Conservation (phyloP, 1,284 basidiomycete genomes). For the Moesziomyces parantarcticus region DNA sequence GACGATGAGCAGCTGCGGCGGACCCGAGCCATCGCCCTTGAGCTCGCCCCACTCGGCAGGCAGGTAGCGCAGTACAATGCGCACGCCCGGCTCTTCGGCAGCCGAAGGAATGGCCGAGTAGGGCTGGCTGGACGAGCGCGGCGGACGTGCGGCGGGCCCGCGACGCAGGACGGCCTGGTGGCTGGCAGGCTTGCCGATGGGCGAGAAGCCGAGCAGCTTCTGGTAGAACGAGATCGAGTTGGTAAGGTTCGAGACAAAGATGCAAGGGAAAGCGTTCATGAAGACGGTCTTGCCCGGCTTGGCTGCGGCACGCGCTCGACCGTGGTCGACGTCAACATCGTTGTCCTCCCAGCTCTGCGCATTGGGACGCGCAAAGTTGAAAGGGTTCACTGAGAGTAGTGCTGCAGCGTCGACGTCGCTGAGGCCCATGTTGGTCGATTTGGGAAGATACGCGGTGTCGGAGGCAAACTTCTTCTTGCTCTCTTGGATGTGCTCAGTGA, state of each 20-base stretch:
- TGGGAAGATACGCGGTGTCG: constrained; percentile 48
- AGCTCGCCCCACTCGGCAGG: constrained; percentile 49
- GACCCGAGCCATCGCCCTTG: constrained; percentile 40
- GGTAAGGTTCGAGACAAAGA: constrained; percentile 43
- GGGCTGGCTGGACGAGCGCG: constrained; percentile 15
- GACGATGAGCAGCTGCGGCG: constrained; percentile 40
- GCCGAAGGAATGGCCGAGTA: constrained; percentile 40
- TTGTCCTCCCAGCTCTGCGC: constrained; percentile 41
- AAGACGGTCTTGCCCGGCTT: constrained; percentile 32
- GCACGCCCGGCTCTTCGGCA: constrained; percentile 37
- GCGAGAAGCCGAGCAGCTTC: constrained; percentile 45
- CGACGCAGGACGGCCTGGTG: constrained; percentile 42
- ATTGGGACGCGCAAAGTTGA: constrained; percentile 28
- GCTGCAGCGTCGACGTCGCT: constrained; percentile 44
- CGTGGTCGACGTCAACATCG: constrained; percentile 46
- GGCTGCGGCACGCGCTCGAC: constrained; percentile 4
- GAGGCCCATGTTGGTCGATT: constrained; percentile 53
- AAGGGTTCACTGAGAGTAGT: constrained; percentile 37
- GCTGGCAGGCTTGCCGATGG: constrained; percentile 37
- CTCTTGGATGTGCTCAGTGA: constrained; percentile 31
- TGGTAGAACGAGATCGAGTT: constrained; percentile 43
- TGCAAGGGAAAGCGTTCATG: constrained; percentile 36
- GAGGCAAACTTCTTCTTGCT: constrained; percentile 41
- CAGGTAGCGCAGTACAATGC: constrained; percentile 35
- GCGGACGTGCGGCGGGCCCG: constrained; percentile 34